Percentiles rank a stretch among this genome's conserved stretches.
Conservation (phyloP, 164 flowering plant species). For the Tetracentron sinense region DNA sequence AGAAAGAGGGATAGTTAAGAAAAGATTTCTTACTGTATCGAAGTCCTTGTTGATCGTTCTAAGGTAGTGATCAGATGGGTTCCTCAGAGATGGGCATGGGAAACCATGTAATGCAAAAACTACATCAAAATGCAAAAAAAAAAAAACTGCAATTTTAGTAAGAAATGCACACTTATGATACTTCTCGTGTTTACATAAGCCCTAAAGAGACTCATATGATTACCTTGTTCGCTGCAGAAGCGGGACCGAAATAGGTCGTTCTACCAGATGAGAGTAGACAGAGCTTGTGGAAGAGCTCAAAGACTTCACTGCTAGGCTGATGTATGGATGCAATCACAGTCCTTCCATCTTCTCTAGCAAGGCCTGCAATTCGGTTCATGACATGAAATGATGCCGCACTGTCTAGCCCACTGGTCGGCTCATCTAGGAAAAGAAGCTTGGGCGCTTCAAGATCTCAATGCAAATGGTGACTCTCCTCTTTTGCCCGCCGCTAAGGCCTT, state of each 20-base stretch:
- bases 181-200: no score
- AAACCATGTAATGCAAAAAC: slow-evolving; percentile 69
- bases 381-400: slow-evolving; percentile 63
- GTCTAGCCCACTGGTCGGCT: slow-evolving; percentile 71
- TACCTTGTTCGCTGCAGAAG: slow-evolving; percentile 41
- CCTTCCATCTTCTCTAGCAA: slow-evolving; percentile 31
- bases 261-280: slow-evolving; percentile 60
- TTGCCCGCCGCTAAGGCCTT: slow-evolving; percentile 63
- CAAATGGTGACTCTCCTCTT: slow-evolving; percentile 62
- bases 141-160: no score
- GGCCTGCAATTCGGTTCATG: slow-evolving; percentile 34
- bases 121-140: slow-evolving; percentile 20
- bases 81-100: slow-evolving; percentile 62
- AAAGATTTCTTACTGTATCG: slow-evolving; percentile 36
- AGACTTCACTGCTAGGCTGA: slow-evolving; percentile 70
- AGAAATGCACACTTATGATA: no score
- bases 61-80: slow-evolving; percentile 81
- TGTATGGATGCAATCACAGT: slow-evolving; percentile 63
- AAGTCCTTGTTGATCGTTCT: slow-evolving; percentile 71
- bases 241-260: slow-evolving; percentile 57
- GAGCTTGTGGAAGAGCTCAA: slow-evolving; percentile 51
- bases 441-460: slow-evolving; percentile 47
- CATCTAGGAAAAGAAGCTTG: slow-evolving; percentile 61
- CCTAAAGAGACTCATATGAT: not conserved
- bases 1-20: no score